Evolutionary conservation across 2,329 filamentous ascomycete species (phyloP).

Genomic region (Furcasterigmium sp.): DNA sequence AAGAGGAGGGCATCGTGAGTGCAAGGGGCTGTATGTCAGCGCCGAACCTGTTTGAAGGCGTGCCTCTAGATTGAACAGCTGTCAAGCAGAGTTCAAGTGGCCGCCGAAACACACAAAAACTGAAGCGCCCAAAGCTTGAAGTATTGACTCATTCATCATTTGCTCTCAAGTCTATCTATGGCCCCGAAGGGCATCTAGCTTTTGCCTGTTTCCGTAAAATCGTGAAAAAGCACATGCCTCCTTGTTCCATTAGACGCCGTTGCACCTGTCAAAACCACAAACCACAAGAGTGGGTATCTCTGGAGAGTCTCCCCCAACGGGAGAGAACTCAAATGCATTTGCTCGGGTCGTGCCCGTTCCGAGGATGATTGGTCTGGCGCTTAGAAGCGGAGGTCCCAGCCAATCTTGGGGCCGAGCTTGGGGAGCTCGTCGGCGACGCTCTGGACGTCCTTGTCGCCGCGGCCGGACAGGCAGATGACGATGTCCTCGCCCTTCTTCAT

Average conservation of each 20-base stretch:
- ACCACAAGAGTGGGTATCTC: too few relatives aligned
- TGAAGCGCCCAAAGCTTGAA: too few relatives aligned
- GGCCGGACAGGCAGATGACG: conserved; percentile 87
- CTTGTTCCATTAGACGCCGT: neutral
- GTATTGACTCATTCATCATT: conserved; percentile 11
- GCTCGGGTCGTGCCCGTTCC: conserved; percentile 1
- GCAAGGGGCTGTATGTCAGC: too few relatives aligned
- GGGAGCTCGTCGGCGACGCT: conserved; percentile 94
- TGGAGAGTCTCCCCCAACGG: too few relatives aligned
- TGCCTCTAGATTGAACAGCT: too few relatives aligned
- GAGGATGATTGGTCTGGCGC: neutral
- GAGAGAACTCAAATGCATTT: neutral
- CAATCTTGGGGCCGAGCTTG: conserved; percentile 82
- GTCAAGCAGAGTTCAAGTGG: too few relatives aligned
- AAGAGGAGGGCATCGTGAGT: too few relatives aligned
- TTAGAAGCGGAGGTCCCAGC: conserved; percentile 62
- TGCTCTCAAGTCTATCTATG: neutral
- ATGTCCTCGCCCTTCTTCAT: conserved; percentile 86
- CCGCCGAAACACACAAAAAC: too few relatives aligned
- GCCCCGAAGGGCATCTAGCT: too few relatives aligned
- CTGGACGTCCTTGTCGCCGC: conserved; percentile 98
- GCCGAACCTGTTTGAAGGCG: too few relatives aligned
- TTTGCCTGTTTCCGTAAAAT: conserved; percentile 3
- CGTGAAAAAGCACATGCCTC: conserved; percentile 3
- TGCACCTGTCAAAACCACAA: neutral